These are phyloP conservation scores for Davidsoniella virescens DNA, from an alignment of 2,329 filamentous ascomycete species.

Conservation along the genomic window DNA sequence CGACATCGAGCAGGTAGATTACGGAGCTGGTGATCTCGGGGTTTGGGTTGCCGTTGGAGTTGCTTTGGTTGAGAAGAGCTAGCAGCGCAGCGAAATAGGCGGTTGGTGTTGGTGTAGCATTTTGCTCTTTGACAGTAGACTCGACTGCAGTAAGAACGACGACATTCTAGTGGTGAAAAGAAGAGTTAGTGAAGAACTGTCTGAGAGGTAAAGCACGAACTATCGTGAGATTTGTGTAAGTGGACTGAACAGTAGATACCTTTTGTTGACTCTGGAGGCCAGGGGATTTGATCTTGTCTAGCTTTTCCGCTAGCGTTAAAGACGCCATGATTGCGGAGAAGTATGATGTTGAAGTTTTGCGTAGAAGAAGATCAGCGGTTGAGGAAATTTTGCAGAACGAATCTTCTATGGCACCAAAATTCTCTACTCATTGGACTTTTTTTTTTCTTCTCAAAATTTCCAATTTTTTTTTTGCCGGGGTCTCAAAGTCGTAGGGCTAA, in stretches of 20 bases:
- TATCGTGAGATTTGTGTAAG: too few species aligned
- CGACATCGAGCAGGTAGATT: constrained; percentile 87
- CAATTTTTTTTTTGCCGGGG: constrained; percentile 1
- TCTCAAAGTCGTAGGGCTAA: not conserved
- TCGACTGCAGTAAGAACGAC: constrained; percentile 84
- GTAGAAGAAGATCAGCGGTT: not conserved
- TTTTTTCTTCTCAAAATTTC: constrained; percentile 6
- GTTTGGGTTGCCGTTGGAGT: constrained; percentile 52
- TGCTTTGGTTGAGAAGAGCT: constrained; percentile 66
- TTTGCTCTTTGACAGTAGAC: constrained; percentile 77
- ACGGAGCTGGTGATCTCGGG: constrained; percentile 72
- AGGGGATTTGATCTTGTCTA: constrained; percentile 93
- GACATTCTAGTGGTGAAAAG: constrained; percentile 43
- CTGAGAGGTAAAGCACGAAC: not conserved
- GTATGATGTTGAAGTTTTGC: constrained; percentile 13
- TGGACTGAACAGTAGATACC: constrained; percentile 28
- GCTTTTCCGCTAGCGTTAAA: constrained; percentile 60
- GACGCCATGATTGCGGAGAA: constrained; percentile 26
- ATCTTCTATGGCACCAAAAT: not conserved
- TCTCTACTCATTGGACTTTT: constrained; percentile 3
- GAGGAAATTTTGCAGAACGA: not conserved
- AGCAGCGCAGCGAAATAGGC: constrained; percentile 94
- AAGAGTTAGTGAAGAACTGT: not conserved
- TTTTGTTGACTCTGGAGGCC: constrained; percentile 92
- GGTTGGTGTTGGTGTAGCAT: constrained; percentile 67